Conservation (phyloP, 2,329 filamentous ascomycete genomes). For the Ilyonectria robusta region DNA sequence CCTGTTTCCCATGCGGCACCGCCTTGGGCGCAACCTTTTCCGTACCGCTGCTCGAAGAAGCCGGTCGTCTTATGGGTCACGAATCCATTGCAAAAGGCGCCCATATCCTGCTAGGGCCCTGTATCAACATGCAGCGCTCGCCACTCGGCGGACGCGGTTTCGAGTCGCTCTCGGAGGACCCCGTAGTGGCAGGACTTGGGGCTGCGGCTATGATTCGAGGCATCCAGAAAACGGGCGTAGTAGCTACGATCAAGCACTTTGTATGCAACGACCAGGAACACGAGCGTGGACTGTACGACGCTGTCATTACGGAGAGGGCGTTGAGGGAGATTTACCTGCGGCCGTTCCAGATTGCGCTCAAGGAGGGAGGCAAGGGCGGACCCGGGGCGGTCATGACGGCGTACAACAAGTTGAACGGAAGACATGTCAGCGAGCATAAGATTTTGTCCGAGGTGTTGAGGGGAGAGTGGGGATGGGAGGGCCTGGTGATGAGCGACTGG, state of each 20-base stretch:
- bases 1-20: no score
- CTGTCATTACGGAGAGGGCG: neutral
- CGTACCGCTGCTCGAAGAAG: no score
- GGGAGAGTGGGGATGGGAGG: slow-evolving; percentile 20
- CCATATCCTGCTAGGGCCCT: no score
- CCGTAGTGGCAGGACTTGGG: slow-evolving; percentile 1
- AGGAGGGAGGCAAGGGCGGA: neutral
- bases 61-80: no score
- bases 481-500: slow-evolving; percentile 53
- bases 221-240: slow-evolving; percentile 14
- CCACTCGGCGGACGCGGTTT: no score
- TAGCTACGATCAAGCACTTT: slow-evolving; percentile 24
- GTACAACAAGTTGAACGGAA: slow-evolving; percentile 44
- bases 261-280: slow-evolving; percentile 66
- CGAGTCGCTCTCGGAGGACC: neutral
- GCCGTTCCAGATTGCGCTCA: slow-evolving; percentile 10
- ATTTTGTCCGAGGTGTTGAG: slow-evolving; percentile 42
- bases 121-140: no score
- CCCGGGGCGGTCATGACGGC: slow-evolving; percentile 13
- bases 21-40: no score
- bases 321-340: slow-evolving; percentile 8
- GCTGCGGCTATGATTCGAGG: neutral
- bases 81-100: no score
- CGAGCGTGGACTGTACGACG: slow-evolving; percentile 43
- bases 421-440: neutral